A percentile compares a stretch with the other conserved stretches of the same genome.
Conservation (phyloP, 2,329 filamentous ascomycete genomes). For the Rugonectria rugulosa region DNA sequence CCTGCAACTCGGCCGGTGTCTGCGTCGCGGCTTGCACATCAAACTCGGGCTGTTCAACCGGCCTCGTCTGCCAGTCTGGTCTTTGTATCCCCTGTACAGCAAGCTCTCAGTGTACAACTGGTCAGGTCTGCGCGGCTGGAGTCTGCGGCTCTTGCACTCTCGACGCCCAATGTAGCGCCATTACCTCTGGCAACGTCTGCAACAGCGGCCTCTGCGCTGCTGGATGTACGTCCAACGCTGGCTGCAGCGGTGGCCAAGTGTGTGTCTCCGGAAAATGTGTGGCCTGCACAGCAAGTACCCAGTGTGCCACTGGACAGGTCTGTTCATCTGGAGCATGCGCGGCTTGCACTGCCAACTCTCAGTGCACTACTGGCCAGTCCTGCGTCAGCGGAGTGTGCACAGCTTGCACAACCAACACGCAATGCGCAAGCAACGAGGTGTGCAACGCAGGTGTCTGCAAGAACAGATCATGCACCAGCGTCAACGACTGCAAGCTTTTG, state of each 20-base stretch:
- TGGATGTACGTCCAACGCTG: conserved; percentile 4
- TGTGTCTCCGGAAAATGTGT: conserved; percentile 5
- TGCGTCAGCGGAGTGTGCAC: background rate
- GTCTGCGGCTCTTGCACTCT: conserved; percentile 6
- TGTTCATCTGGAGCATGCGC: conserved; percentile 2
- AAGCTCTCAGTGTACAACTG: conserved; percentile 15
- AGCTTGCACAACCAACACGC: background rate
- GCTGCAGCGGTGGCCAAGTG: conserved; percentile 9
- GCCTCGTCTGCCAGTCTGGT: conserved; percentile 7
- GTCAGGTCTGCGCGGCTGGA: conserved; percentile 17
- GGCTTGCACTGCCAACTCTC: background rate
- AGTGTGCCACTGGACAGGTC: background rate
- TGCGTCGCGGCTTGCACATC: conserved; percentile 9
- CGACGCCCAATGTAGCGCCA: conserved; percentile 8
- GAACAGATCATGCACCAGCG: background rate
- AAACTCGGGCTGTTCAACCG: conserved; percentile 1
- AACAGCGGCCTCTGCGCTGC: conserved; percentile 11
- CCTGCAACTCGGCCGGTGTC: conserved; percentile 1
- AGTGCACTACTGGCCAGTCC: background rate
- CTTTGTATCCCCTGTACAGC: conserved; percentile 16
- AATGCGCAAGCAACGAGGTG: conserved; percentile 6
- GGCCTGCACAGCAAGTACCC: background rate
- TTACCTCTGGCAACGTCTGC: conserved; percentile 1
- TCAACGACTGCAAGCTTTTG: background rate
- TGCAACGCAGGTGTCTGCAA: background rate